Percentiles rank a stretch among this genome's conserved stretches.
phyloP scores from a whole-genome alignment of 106 monocot species.

The Acorus calamus region DNA sequence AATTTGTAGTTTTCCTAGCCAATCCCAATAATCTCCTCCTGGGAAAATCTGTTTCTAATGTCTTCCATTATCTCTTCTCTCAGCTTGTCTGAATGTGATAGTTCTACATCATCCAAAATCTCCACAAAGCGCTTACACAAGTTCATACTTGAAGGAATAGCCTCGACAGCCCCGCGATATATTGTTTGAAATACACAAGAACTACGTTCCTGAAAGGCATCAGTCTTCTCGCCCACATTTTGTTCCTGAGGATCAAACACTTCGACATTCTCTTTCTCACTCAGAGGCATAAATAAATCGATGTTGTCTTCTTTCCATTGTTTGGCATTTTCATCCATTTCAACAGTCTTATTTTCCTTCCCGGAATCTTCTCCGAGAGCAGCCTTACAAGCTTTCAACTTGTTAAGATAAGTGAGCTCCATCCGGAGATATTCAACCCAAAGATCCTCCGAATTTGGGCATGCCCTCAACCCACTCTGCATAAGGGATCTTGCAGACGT shows the following conservation, averaged over 20 bases:
- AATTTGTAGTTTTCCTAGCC: constrained; percentile 40
- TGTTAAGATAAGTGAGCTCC: constrained; percentile 94
- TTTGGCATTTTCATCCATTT: constrained; percentile 2
- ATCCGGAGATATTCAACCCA: constrained; percentile 94
- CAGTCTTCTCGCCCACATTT: constrained; percentile 36
- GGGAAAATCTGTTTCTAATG: constrained; percentile 45
- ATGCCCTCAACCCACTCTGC: constrained; percentile 83
- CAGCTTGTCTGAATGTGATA: constrained; percentile 42
- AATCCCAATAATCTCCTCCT: constrained; percentile 57
- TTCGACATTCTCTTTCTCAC: constrained; percentile 19
- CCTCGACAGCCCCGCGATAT: constrained; percentile 48
- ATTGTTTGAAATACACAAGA: constrained; percentile 37
- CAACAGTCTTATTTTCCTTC: too few species aligned
- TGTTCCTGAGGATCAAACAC: constrained; percentile 12
- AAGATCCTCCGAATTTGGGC: constrained; percentile 69
- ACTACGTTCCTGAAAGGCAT: constrained; percentile 51
- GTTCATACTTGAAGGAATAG: constrained; percentile 41
- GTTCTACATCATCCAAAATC: constrained; percentile 35
- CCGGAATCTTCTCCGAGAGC: constrained; percentile 51
- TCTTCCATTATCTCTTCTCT: constrained; percentile 39
- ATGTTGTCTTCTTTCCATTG: constrained; percentile 68
- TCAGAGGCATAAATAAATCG: constrained; percentile 54
- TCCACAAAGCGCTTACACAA: constrained; percentile 55
- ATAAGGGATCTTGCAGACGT: constrained; percentile 77
- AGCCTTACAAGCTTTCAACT: constrained; percentile 70